Base-by-base conservation (phyloP, 805 yeast species). In the Danielozyma ontarioensis region DNA sequence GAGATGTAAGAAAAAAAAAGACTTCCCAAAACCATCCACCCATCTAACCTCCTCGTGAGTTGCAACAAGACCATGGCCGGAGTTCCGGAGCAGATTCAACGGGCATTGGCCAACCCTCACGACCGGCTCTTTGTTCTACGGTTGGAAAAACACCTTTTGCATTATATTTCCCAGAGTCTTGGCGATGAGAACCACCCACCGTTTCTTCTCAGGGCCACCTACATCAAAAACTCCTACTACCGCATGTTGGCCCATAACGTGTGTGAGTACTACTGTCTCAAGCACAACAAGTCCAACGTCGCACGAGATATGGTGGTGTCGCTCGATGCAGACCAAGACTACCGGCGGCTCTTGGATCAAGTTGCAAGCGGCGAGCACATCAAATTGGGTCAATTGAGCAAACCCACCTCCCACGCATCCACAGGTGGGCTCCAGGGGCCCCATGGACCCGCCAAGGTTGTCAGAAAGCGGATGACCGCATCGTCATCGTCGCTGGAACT, bases 171-270 rank as follows among this genome's bases (percentile, higher is more conserved):
- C n/a, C n/a, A n/a, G n/a, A n/a, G n/a, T n/a, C n/a, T n/a, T n/a
- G n/a, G n/a, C n/a, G n/a, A n/a, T n/a, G n/a, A n/a, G n/a, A n/a
- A n/a, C n/a, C n/a, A n/a, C n/a, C n/a, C n/a, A n/a, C n/a, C n/a
- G 35, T 40, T 42, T 19, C 33, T 36, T 2, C 47, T 53, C 22
- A 37, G 39, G 26, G 42, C 54, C 5, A 38, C 32, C 24, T 33
- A 30, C 17, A 74, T 83, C 5, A 70, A 77, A 70, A 83, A 83
- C 52, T 78, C 87, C 2, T 83, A 78, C 51, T 78, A 76, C 43
- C 60, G 90, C 43, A 59, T 83, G 29, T 56, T 83, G 34, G 70
- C 82, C 0, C 89, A 83, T 53, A 83, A 80, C 42, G 59, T 81
- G 23, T 84, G 88, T 4, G 81, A 77, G 25, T 80, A 80, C 50